Base-by-base conservation (phyloP, 2,329 filamentous ascomycete genomes). In the Penicillium sp. region DNA sequence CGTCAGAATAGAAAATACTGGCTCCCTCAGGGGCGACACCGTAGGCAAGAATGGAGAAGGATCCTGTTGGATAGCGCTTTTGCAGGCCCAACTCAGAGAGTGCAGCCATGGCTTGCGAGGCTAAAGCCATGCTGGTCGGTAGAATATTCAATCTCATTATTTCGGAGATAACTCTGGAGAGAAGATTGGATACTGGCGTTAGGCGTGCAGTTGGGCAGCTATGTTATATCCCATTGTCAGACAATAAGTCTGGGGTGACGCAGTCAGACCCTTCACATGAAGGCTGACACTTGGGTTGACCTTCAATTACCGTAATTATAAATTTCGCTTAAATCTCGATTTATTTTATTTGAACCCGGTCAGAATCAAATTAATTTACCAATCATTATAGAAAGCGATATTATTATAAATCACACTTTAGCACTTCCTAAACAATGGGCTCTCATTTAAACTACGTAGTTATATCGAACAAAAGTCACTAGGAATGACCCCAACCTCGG, bases 31-130 rank as follows among this genome's bases (percentile, higher is more conserved):
- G 45, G 1, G 38, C 51, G 5, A 61, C 36, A 10, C 57, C 57
- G 25, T 65, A 66, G 10, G 62, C 64, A 23, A 65, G 27, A 21
- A 66, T 49, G 3, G 49, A 53, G 41, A 66, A 66, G 4, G 60
- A 55, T 29, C 58, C 61, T 4, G 44, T 49, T 15, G 61, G 58
- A 43, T 59, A 60, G 27, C 62, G 64, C 47, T 59, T 63, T 33
- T 57, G 48, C 10, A 63, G n/a, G 2, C 15, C 51, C 2, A 43
- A 45, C 3, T 53, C 10, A 12, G 54, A 49, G 10, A 57, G 53
- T n/a, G 44, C 43, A 13, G 58, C 23, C 3, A 58, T 23, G 13
- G 51, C 51, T n/a, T 39, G 31, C 15, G 55, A 57, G n/a, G 57
- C 51, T 4, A 63, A 42, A 25, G 55, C 51, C 35, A 63, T 23